phyloP scores from a whole-genome alignment of 2,329 filamentous ascomycete genomes.

The Bimuria novae-zelandiae region DNA sequence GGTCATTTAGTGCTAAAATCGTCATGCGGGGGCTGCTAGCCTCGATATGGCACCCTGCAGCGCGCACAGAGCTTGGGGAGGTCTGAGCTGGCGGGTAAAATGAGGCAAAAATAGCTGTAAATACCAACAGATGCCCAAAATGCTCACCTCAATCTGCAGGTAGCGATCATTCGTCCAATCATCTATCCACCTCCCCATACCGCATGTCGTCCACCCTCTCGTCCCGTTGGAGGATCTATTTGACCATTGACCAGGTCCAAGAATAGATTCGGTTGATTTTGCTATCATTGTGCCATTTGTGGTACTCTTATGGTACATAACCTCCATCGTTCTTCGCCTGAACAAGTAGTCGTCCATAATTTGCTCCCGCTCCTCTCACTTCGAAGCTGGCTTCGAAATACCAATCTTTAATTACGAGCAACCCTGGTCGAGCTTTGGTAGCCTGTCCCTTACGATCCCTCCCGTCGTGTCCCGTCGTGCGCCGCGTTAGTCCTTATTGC shows the following conservation, averaged over 20 bases:
- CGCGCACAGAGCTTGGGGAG: slow-evolving; percentile 9
- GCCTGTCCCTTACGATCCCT: slow-evolving; percentile 50
- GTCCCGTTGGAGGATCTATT: slow-evolving; percentile 34
- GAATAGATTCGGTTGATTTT: slow-evolving; percentile 54
- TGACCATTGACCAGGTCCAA: slow-evolving; percentile 48
- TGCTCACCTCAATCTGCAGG: slow-evolving; percentile 36
- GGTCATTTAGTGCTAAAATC: slow-evolving; percentile 40
- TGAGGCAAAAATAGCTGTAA: slow-evolving; percentile 46
- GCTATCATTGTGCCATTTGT: slow-evolving; percentile 42
- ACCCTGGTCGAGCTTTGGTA: slow-evolving; percentile 46
- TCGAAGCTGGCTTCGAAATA: slow-evolving; percentile 54
- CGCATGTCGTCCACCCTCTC: slow-evolving; percentile 33
- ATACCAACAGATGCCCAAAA: slow-evolving; percentile 41
- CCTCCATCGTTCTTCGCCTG: slow-evolving; percentile 37
- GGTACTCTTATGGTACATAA: slow-evolving; percentile 55
- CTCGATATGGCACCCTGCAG: slow-evolving; percentile 5
- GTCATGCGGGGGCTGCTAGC: slow-evolving; percentile 31
- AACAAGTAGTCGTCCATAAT: slow-evolving; percentile 52
- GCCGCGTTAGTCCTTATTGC: slow-evolving; percentile 48
- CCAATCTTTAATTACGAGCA: slow-evolving; percentile 52
- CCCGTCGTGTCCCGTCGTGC: slow-evolving; percentile 47
- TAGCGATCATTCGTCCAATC: slow-evolving; percentile 38
- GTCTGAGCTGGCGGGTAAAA: slow-evolving; percentile 40
- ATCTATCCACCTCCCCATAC: slow-evolving; percentile 18
- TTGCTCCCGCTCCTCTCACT: slow-evolving; percentile 48